A percentile compares a stretch with the other conserved stretches of the same genome.
Conservation (phyloP, 179 eudicot genomes). For the Carnegiea gigantea region DNA sequence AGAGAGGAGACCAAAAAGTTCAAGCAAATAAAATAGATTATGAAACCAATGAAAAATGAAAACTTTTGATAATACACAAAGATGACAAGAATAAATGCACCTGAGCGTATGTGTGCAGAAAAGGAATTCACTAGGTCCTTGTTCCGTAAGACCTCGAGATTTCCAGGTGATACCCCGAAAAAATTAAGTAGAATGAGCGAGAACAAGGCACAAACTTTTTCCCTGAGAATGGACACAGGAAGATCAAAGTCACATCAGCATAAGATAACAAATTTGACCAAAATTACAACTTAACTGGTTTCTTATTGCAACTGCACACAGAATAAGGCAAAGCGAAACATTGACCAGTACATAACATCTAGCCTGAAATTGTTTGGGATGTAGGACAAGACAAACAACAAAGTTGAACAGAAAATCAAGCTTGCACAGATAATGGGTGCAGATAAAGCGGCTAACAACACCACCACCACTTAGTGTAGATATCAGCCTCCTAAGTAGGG, state of each 20-base stretch:
- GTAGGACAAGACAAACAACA: not conserved
- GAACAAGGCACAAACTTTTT: slow-evolving; percentile 70
- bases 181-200: slow-evolving; percentile 52
- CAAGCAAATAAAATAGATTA: not conserved
- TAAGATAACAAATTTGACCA: not conserved
- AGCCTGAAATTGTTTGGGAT: not conserved
- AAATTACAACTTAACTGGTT: not conserved
- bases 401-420: not conserved
- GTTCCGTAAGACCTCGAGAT: slow-evolving; percentile 21
- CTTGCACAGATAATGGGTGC: not conserved
- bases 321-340: not conserved
- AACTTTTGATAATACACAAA: not conserved
- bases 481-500: too few species aligned
- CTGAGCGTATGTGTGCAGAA: slow-evolving; percentile 41
- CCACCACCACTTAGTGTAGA: too few species aligned
- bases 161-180: slow-evolving; percentile 25
- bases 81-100: slow-evolving; percentile 31
- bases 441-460: too few species aligned
- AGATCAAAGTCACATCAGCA: slow-evolving; percentile 12
- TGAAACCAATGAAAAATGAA: not conserved
- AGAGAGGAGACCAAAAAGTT: not conserved
- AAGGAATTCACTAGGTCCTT: slow-evolving; percentile 34
- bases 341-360: not conserved
- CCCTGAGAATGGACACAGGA: slow-evolving; percentile 44
- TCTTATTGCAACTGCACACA: not conserved